These are phyloP conservation scores for Acanthamoeba royreba DNA, from an alignment of 208 protist species.

Conservation along the genomic window DNA sequence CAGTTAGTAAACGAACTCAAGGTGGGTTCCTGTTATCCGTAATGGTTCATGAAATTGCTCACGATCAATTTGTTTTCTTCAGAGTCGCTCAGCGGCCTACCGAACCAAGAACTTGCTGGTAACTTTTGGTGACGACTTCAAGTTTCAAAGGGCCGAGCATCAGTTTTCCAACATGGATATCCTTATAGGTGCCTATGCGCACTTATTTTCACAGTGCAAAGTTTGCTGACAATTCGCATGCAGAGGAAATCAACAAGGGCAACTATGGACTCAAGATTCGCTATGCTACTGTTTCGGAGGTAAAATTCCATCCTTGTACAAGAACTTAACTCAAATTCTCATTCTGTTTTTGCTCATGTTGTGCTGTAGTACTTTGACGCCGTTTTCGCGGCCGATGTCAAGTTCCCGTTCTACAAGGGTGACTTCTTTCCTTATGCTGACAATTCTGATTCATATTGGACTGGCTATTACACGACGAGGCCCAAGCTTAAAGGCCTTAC, in stretches of 20 bases:
- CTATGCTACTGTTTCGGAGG: conserved; percentile 47
- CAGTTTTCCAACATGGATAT: conserved; percentile 74
- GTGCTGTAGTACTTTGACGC: conserved; percentile 71
- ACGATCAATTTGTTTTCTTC: not conserved
- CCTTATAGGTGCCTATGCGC: conserved; percentile 46
- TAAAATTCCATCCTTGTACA: not conserved
- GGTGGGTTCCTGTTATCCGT: not conserved
- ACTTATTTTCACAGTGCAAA: not conserved
- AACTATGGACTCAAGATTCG: conserved; percentile 37
- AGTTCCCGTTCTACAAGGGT: conserved; percentile 59
- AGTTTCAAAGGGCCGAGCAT: conserved; percentile 58
- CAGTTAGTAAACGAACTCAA: conserved; percentile 39
- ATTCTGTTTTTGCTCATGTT: not conserved
- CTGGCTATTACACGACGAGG: conserved; percentile 68
- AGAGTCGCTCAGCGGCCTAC: conserved; percentile 17
- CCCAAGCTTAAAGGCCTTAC: conserved; percentile 59
- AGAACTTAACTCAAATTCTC: not conserved
- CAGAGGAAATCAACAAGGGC: conserved; percentile 49
- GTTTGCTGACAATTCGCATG: not conserved
- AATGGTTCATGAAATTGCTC: not conserved
- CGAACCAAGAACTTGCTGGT: conserved; percentile 62
- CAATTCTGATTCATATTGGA: conserved; percentile 71
- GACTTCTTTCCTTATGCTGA: conserved; percentile 81
- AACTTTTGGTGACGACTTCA: conserved; percentile 77
- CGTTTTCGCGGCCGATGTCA: not conserved